Base-by-base conservation (phyloP, 73 alveolate species). In the Halteria grandinella region DNA sequence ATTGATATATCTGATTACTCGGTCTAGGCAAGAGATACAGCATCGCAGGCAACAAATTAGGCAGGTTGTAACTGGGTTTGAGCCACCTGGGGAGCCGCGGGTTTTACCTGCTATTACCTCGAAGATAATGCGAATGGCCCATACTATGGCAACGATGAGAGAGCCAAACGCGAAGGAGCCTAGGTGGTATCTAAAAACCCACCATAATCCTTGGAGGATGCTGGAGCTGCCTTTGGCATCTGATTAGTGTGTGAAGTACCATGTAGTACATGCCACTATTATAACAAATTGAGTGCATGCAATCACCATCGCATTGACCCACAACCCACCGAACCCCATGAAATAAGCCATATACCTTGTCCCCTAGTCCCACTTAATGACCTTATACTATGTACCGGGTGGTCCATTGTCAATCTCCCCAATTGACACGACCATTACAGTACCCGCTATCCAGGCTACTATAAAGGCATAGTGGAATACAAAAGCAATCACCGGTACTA, bases 201-300 rank as follows among this genome's bases (percentile, higher is more conserved):
- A 66, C 52, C 80, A 18, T 36, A 66, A 44, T 18, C 80, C 80
- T 27, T 79, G 90, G 58, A 69, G 36, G 27, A 94, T 83, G 39
- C 70, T 75, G 6, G 92, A 94, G 53, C 71, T 82, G 43, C 95
- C 96, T 47, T 89, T 89, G 28, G 94, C 83, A 34, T 94, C 98
- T 63, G 93, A 79, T 41, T 90, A 95, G 70, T 88, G 89, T 43
- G 91, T 79, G 87, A 96, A 96, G 81, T 96, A 96, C 99, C 99
- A 96, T 24, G 96, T 96, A 58, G 94, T 70, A 1, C 94, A 97
- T 10, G 97, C 83, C 0, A 94, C 95, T 28, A 95, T 95, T 44
- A 94, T 69, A 25, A 96, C 82, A 79, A 96, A 96, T 80, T 93
- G 95, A 36, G 93, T 83, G 60, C 90, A 77, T 11, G 98, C 99